Evolutionary conservation across 257 asterid species (phyloP), one percentile per base, ranked within the genome.

Genomic region (Lantana camara): DNA sequence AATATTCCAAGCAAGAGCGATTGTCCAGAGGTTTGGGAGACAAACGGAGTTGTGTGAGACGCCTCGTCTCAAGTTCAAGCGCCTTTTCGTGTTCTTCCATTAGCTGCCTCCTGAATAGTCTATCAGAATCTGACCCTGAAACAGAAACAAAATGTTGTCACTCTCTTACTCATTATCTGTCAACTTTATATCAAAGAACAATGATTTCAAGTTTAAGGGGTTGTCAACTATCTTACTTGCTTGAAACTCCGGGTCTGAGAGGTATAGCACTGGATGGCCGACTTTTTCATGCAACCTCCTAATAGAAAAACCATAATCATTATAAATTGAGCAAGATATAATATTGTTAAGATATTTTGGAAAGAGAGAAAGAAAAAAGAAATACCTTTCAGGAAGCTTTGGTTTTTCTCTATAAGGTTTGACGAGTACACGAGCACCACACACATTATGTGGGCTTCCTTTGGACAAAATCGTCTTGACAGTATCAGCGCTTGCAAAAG

Each of bases 381-480:
- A 5, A 46, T 69, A 81, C 91, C 87, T 67, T 44, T 81, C 91
- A 13, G 63, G 62, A 50, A 64, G 80, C 77, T 84, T 81, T 1
- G 84, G 46, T 69, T 85, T 85, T 63, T 85, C 94, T 35, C 85
- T 64, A 40, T 85, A 85, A 30, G 94, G 94, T 71, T 85, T 85
- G 65, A 87, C 98, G 41, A 89, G 98, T 16, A 92, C 93, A 22
- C 98, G 98, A 60, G 97, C 86, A 41, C 88, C 96, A 49, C 95
- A 85, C 21, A 92, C 86, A 66, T 60, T 85, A 71, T 92, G 98
- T 24, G 98, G 98, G 79, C 85, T 92, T 42, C 95, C 95, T 68
- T 77, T 87, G 0, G 91, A 75, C 77, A 92, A 69, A 68, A 89
- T 83, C 60, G 60, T 44, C 75, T 70, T 82, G 75, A 83, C 98